phyloP scores from a whole-genome alignment of 2,329 filamentous ascomycete species.

The Paraphaeosphaeria sporulosa region DNA sequence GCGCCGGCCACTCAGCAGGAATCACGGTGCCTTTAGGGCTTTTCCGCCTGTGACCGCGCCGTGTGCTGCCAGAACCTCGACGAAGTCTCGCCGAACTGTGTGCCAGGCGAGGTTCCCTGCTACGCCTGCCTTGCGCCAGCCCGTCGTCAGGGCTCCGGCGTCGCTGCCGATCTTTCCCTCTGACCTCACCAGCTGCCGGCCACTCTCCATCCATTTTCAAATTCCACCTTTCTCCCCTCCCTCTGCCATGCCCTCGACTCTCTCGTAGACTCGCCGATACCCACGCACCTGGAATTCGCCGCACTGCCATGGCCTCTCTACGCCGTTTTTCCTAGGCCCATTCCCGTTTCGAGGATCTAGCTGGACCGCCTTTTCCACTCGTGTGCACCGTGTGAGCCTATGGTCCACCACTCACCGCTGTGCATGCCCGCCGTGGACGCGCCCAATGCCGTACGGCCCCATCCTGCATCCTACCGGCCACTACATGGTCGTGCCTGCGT shows the following conservation, averaged over 20 bases:
- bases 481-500: constrained; percentile 36
- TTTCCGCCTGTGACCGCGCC: constrained; percentile 17
- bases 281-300: constrained; percentile 9
- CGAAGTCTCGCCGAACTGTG: constrained; percentile 15
- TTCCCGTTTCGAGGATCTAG: neutral
- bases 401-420: constrained; percentile 20
- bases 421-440: constrained; percentile 29
- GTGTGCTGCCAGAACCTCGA: constrained; percentile 12
- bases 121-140: constrained; percentile 6
- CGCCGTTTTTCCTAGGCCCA: constrained; percentile 24
- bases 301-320: constrained; percentile 31
- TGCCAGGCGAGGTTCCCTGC: constrained; percentile 14
- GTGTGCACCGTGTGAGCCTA: constrained; percentile 15
- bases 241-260: constrained; percentile 20
- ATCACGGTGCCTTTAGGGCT: constrained; percentile 10
- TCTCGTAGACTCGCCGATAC: constrained; percentile 7
- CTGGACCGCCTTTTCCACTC: constrained; percentile 2
- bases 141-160: constrained; percentile 20
- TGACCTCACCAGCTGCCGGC: constrained; percentile 30
- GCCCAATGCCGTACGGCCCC: constrained; percentile 40
- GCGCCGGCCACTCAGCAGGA: constrained; percentile 13
- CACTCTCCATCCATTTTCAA: constrained; percentile 23
- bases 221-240: constrained; percentile 20
- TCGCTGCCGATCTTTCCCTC: constrained; percentile 32
- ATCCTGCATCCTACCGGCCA: constrained; percentile 37